Conservation (phyloP, 2,329 filamentous ascomycete genomes). For the Biscogniauxia mediterranea region DNA sequence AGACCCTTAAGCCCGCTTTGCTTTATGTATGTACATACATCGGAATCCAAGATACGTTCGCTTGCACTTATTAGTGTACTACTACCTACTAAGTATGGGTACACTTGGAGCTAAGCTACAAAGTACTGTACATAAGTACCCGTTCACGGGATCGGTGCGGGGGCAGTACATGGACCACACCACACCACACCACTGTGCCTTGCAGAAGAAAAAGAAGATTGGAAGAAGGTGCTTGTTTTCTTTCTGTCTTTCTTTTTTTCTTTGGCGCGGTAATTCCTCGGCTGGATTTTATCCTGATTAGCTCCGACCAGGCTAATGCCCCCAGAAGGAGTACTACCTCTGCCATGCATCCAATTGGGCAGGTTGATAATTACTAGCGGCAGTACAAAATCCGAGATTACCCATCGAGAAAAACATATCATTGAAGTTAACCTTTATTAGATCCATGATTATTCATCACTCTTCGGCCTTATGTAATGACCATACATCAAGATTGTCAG, state of each 20-base stretch:
- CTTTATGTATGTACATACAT: no score
- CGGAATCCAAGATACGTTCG: no score
- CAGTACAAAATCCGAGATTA: not conserved
- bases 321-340: not conserved
- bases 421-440: no score
- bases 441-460: not conserved
- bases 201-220: not conserved
- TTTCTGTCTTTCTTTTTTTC: not conserved
- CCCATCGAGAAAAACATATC: not conserved
- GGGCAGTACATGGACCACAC: not conserved
- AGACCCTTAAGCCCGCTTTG: no score
- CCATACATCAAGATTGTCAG: not conserved
- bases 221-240: no score
- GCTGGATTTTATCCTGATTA: conserved; percentile 18
- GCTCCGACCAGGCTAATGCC: not conserved
- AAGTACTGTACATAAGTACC: not conserved
- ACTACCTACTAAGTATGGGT: no score
- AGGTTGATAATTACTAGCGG: no score
- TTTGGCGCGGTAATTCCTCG: conserved; percentile 11
- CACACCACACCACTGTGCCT: not conserved
- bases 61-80: no score
- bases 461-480: not conserved
- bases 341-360: not conserved
- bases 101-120: no score
- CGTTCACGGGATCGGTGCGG: not conserved